Evolutionary conservation across 1,284 basidiomycete genomes (phyloP), one percentile per base, ranked within the genome.

Genomic region (Marasmius fiardii): DNA sequence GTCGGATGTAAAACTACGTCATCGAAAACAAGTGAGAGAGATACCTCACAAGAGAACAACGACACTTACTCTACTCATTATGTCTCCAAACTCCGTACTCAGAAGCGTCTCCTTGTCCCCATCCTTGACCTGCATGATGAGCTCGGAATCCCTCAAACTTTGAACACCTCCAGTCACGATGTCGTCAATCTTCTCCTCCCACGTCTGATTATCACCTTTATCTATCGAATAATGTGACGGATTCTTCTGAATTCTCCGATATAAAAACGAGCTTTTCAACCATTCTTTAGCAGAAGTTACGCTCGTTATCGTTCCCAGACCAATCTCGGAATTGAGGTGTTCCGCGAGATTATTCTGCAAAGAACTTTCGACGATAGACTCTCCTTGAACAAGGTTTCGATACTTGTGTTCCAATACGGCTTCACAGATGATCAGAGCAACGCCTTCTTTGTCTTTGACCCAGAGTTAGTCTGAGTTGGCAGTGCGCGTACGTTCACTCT

Each of bases 281-380:
- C 95, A 97, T 11, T 79, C 74, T 64, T 85, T 89, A 1, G 92
- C 94, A 4, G 81, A 81, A 2, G 76, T 69, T 3, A 90, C 61
- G 59, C 80, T 78, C 2, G 75, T 82, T 63, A 96, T 93, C 0
- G 92, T 95, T 2, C 85, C 82, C 7, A 97, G 78, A 0, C 88
- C 88, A 52, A 97, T 89, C 72, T 98, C 95, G 2, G 93, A 94
- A 66, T 97, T 97, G 63, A 98, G 73, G 67, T 97, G 93, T 67
- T 97, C 95, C 1, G 86, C 76, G 10, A 98, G 81, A 65, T 92
- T 90, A 52, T 76, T 74, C 68, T 97, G 94, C 28, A 96, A 79
- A 59, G 81, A 88, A 67, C 91, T 94, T 70, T 96, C 94, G 37
- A 96, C 76, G 23, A 87, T 72, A 0, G 88, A 93, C 55, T 78